These are phyloP conservation scores for Boeremia lycopersici DNA, from an alignment of 2,329 filamentous ascomycete species.

Conservation along the genomic window DNA sequence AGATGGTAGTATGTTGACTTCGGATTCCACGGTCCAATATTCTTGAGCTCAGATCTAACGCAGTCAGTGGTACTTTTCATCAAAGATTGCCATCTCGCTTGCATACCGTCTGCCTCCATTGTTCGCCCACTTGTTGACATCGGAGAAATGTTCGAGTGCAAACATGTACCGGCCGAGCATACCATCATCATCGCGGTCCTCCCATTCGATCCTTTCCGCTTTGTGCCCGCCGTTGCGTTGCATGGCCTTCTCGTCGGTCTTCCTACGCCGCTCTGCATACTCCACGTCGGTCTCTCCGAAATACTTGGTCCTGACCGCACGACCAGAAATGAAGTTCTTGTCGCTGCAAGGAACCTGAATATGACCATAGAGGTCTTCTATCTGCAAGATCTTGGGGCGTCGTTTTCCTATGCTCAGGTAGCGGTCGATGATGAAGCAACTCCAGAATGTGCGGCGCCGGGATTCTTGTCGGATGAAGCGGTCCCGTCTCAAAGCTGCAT, in stretches of 20 bases:
- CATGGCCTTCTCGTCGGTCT: conserved; percentile 7
- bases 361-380: conserved; percentile 59
- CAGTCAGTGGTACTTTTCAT: background rate
- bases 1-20: conserved; percentile 62
- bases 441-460: conserved; percentile 73
- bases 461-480: conserved; percentile 67
- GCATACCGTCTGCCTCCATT: conserved; percentile 61
- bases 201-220: conserved; percentile 47
- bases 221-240: conserved; percentile 6
- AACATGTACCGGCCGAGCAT: conserved; percentile 59
- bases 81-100: background rate
- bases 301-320: conserved; percentile 57
- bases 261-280: conserved; percentile 20
- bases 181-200: conserved; percentile 57
- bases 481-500: conserved; percentile 37
- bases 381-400: conserved; percentile 63
- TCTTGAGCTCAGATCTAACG: conserved; percentile 40
- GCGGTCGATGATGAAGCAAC: conserved; percentile 74
- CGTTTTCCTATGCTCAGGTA: conserved; percentile 70
- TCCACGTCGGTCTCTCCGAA: conserved; percentile 25
- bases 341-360: conserved; percentile 74
- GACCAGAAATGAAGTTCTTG: conserved; percentile 66
- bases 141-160: conserved; percentile 61
- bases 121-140: conserved; percentile 63
- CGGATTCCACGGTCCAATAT: conserved; percentile 65